These are phyloP conservation scores for Pulchroboletus neoregius DNA, from an alignment of 1,284 basidiomycete genomes.

Conservation along the genomic window DNA sequence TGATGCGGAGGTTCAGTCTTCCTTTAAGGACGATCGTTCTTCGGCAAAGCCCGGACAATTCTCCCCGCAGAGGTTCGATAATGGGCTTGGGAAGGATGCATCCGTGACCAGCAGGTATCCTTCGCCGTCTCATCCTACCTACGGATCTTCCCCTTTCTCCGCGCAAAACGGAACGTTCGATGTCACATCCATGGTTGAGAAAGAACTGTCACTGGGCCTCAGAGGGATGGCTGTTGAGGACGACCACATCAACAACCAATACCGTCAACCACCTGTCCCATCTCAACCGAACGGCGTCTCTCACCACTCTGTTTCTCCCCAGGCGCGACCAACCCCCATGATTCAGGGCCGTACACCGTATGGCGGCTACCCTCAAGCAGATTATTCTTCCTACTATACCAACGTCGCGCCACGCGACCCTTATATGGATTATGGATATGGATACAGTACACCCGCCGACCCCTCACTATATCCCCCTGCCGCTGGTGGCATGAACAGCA, in stretches of 20 bases:
- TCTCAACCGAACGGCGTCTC: conserved; percentile 24
- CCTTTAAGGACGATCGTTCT: conserved; percentile 47
- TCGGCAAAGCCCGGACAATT: conserved; percentile 45
- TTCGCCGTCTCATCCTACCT: conserved; percentile 43
- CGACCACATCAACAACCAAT: conserved; percentile 40
- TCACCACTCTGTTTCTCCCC: conserved; percentile 29
- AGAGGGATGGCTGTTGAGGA: conserved; percentile 70
- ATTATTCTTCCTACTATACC: conserved; percentile 56
- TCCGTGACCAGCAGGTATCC: conserved; percentile 40
- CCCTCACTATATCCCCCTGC: conserved; percentile 47
- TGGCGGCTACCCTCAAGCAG: conserved; percentile 48
- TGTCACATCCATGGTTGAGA: conserved; percentile 43
- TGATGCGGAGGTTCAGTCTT: conserved; percentile 17
- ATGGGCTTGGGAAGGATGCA: conserved; percentile 41
- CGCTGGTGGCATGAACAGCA: conserved; percentile 39
- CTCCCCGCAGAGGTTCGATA: conserved; percentile 54
- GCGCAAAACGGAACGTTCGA: conserved; percentile 42
- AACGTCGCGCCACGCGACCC: conserved; percentile 42
- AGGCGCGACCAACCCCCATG: conserved; percentile 39
- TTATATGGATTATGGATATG: conserved; percentile 53
- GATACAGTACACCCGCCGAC: conserved; percentile 49
- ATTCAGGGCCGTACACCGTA: conserved; percentile 48
- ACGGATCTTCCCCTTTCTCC: conserved; percentile 35
- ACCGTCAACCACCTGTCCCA: conserved; percentile 26
- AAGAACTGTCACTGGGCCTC: conserved; percentile 53